phyloP scores from a whole-genome alignment of 2,329 filamentous ascomycete genomes.

The Truncatella angustata region DNA sequence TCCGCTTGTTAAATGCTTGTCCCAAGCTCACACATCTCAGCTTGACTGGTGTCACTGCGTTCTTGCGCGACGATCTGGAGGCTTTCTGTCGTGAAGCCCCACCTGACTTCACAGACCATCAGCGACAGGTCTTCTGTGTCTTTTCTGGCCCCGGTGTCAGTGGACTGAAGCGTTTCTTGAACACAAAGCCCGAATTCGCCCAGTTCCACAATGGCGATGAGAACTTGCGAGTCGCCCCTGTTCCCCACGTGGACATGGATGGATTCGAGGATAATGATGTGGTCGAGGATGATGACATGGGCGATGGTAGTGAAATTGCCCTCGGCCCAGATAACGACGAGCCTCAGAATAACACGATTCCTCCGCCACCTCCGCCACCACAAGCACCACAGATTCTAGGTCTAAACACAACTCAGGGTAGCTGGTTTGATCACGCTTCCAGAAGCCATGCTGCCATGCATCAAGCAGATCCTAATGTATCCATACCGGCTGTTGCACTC shows the following conservation, averaged over 20 bases:
- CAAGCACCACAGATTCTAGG: conserved; percentile 13
- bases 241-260: conserved; percentile 23
- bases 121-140: conserved; percentile 94
- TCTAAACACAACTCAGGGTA: neutral
- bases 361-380: conserved; percentile 21
- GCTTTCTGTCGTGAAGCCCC: conserved; percentile 85
- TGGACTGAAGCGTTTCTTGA: conserved; percentile 76
- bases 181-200: conserved; percentile 49
- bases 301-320: conserved; percentile 31
- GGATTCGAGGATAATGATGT: conserved; percentile 28
- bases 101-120: conserved; percentile 90
- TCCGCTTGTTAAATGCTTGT: conserved; percentile 84
- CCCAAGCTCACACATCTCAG: conserved; percentile 90
- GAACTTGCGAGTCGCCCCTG: conserved; percentile 7
- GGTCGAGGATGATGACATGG: conserved; percentile 33
- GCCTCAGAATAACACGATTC: conserved; percentile 12
- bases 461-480: neutral
- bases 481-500: neutral
- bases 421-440: neutral
- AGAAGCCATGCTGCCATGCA: neutral
- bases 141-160: conserved; percentile 87
- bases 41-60: conserved; percentile 89
- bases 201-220: conserved; percentile 24
- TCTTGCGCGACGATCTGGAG: conserved; percentile 81
- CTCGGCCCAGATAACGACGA: conserved; percentile 22